These are phyloP conservation scores for Avena atlantica DNA, from an alignment of 176 grass and related monocot genomes.

Conservation along the genomic window DNA sequence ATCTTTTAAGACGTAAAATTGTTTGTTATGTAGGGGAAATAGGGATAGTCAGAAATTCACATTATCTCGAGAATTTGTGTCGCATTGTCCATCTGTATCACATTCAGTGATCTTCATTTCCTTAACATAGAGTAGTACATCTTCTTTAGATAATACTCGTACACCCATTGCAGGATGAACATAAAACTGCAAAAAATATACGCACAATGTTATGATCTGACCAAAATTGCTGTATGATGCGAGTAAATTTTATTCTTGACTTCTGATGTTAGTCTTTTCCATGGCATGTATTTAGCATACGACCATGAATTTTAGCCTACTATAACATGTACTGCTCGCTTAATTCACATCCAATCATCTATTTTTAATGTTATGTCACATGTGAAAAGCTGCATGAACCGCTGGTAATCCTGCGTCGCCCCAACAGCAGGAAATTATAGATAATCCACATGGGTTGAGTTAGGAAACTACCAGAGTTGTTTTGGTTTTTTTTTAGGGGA, in stretches of 20 bases:
- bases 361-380: background rate
- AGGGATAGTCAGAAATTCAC: background rate
- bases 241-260: background rate
- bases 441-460: background rate
- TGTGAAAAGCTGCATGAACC: background rate
- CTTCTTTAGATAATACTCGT: conserved; percentile 44
- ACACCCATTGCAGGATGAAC: conserved; percentile 5
- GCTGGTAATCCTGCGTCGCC: background rate
- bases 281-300: background rate
- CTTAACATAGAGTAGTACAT: conserved; percentile 42
- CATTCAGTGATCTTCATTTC: conserved; percentile 15
- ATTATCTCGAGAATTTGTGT: conserved; percentile 27
- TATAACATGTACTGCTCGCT: background rate
- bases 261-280: background rate
- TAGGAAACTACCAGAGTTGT: background rate
- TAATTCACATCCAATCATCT: background rate
- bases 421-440: background rate
- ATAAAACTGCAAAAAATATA: conserved; percentile 43
- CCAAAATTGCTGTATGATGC: background rate
- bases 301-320: background rate
- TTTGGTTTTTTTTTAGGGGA: background rate
- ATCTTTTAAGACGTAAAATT: background rate
- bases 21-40: background rate
- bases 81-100: conserved; percentile 34
- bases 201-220: background rate